Base-by-base conservation (phyloP, 2,329 filamentous ascomycete species). In the Blastomyces percursus region DNA sequence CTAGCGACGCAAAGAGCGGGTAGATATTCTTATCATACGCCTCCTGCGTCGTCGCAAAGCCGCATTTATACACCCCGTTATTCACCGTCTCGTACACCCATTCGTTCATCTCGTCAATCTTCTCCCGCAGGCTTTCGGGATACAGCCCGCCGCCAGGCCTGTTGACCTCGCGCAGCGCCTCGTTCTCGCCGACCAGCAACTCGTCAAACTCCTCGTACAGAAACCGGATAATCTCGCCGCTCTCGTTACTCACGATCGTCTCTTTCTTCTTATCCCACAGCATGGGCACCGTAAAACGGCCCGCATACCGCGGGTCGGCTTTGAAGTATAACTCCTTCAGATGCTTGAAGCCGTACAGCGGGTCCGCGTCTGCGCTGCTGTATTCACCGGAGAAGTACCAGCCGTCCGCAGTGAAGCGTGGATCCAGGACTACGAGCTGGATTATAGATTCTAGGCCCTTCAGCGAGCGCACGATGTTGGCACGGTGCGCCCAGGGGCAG, bases 141-240 rank as follows among this genome's bases (percentile, higher is more conserved):
- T 90, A 89, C 44, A 92, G 78, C 16, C 84, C 81, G 2, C 89
- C 75, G 1, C 73, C 72, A 0, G 78, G 76, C 58, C 76, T 77
- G 62, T 48, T 76, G 0, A 52, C 70, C 66, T 87, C 85, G 62
- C 82, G 82, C 68, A 82, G 78, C 67, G 84, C 72, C 2, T 81
- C 77, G 0, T 48, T 8, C n/a, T 48, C 44, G 21, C 7, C 44
- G 81, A 81, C 30, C 27, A 90, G 72, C 38, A 88, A 72, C 59
- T 82, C 80, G 70, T 96, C 85, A 70, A 96, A 96, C 72, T 83
- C 87, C 24, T 79, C 80, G 69, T 87, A 88, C 61, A 96, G 78
- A 87, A 95, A 94, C 68, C 91, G 84, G 69, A 95, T 84, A 72
- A 95, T 94, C 78, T 95, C 91, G 67, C 85, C 87, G 73, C 87